Conservation (phyloP, 805 yeast species). For the Metschnikowia gelsemii region DNA sequence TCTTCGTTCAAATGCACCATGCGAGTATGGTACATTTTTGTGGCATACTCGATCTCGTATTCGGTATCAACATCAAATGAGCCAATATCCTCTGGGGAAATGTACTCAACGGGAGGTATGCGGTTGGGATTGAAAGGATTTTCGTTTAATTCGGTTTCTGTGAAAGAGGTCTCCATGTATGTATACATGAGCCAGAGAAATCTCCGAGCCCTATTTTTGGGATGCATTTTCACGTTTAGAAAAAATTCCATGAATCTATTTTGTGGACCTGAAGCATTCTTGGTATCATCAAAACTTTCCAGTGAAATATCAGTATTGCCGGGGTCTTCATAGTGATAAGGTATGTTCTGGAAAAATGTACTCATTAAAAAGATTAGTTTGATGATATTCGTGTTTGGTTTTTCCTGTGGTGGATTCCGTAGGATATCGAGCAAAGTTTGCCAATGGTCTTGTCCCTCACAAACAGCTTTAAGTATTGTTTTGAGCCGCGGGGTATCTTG, state of each 20-base stretch:
- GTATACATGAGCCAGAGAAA: constrained; percentile 83
- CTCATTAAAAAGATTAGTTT: constrained; percentile 74
- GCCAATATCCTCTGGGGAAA: constrained; percentile 28
- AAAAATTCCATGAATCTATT: constrained; percentile 71
- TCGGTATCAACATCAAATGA: constrained; percentile 48
- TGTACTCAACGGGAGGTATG: constrained; percentile 38
- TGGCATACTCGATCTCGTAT: constrained; percentile 48
- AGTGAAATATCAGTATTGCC: constrained; percentile 11
- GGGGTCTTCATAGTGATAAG: constrained; percentile 28
- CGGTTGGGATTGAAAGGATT: constrained; percentile 57
- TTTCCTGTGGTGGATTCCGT: constrained; percentile 27
- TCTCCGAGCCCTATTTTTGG: constrained; percentile 65
- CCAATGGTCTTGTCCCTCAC: constrained; percentile 63
- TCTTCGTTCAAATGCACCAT: constrained; percentile 41
- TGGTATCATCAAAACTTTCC: constrained; percentile 10
- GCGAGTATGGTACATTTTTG: constrained; percentile 47
- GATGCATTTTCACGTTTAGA: constrained; percentile 57
- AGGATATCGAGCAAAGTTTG: constrained; percentile 49
- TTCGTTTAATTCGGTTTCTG: constrained; percentile 44
- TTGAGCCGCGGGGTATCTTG: constrained; percentile 95
- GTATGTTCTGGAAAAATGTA: constrained; percentile 56
- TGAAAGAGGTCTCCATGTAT: constrained; percentile 70
- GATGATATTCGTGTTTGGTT: constrained; percentile 60
- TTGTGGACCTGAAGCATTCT: constrained; percentile 16
- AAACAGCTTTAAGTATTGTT: constrained; percentile 82